Evolutionary conservation across 176 grass and related monocot genomes (phyloP).

Genomic region (Carex parvula): DNA sequence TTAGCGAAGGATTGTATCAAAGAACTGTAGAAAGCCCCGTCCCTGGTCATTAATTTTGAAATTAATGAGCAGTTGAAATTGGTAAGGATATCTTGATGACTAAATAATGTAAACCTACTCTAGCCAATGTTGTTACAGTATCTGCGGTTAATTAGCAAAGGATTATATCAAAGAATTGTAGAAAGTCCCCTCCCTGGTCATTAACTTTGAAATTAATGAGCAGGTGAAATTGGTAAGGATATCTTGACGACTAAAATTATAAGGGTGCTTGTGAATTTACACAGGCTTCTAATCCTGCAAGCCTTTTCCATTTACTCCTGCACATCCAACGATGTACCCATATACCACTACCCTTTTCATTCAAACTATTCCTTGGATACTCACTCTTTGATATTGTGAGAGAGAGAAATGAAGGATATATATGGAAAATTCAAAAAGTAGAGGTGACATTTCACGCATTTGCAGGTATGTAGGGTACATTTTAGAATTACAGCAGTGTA

Average conservation of each 20-base stretch:
- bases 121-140: neutral
- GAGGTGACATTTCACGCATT: neutral
- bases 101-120: neutral
- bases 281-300: neutral
- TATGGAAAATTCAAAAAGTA: neutral
- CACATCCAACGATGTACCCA: neutral
- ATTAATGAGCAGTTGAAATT: neutral
- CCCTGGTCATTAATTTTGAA: neutral
- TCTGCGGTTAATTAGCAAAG: too few relatives aligned
- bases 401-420: neutral
- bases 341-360: neutral
- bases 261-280: neutral
- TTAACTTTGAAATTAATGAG: neutral
- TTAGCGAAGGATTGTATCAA: neutral
- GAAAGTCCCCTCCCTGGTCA: neutral
- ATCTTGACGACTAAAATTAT: neutral
- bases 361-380: neutral
- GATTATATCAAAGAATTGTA: neutral
- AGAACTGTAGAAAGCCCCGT: neutral
- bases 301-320: neutral
- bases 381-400: neutral
- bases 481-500: conserved; percentile 6
- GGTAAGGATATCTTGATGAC: neutral
- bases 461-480: neutral
- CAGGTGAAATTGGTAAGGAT: neutral